Base-by-base conservation (phyloP, 176 grass and related monocot species). In the Aegilops sharonensis region DNA sequence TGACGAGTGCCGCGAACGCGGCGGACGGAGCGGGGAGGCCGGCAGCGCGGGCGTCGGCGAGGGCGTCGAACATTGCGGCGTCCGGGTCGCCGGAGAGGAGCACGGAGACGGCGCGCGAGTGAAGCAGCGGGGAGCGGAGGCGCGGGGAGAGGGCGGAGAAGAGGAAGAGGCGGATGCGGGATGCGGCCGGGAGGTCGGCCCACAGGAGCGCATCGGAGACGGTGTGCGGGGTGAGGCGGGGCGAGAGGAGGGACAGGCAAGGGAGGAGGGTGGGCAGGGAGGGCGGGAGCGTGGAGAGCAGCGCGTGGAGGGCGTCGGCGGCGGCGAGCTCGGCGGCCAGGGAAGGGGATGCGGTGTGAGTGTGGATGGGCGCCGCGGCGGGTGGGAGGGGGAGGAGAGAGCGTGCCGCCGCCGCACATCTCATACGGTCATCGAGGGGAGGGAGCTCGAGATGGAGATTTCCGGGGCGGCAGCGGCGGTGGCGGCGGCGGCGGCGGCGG, bases 351-450 rank as follows among this genome's bases (percentile, higher is more conserved):
- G 85, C n/a, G 59, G 63, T 66, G 86, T 77, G 89, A 9, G 81
- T 86, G 56, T 43, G 82, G 71, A 47, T 75, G 40, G 65, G 43
- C 23, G 13, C 15, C 50, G 75, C 64, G 31, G 75, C 5, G 69
- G 84, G 34, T 79, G 66, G 29, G 57, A 78, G 77, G 37, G 85
- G 82, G 34, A 77, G 81, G 52, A 87, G 83, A 81, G 89, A 87
- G 70, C 87, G 87, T 87, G 80, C 83, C 83, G 74, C 83, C 67
- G 82, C 82, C 85, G 83, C 59, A 92, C 92, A 98, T 94, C 90
- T 95, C 96, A 98, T 98, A 68, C 94, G 93, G 75, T 94, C 96
- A 95, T 94, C 43, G 86, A 75, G 68, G 72, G 59, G 57, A 86
- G 74, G 87, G 66, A 78, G 77, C n/a, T 40, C 61, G 71, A 74